A percentile compares a stretch with the other conserved stretches of the same genome.
These are phyloP conservation scores for Aspergillus carlsbadensis DNA, from an alignment of 495 filamentous ascomycete genomes.

Conservation along the genomic window DNA sequence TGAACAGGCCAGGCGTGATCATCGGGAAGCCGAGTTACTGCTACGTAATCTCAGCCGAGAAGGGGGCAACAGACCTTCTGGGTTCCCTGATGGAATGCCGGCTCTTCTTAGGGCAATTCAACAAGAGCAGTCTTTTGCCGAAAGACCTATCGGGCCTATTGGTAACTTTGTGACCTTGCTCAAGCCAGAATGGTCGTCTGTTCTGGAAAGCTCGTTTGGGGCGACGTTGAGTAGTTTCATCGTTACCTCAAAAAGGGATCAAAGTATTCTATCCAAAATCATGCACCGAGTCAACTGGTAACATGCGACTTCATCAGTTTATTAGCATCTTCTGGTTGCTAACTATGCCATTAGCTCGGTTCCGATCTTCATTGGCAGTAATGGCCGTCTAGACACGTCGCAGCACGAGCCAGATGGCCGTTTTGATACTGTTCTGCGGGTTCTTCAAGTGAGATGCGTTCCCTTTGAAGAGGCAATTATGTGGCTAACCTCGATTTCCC, in stretches of 20 bases:
- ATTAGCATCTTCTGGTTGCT: conserved; percentile 20
- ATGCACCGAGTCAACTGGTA: conserved; percentile 62
- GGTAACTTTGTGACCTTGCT: conserved; percentile 71
- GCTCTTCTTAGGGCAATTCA: conserved; percentile 65
- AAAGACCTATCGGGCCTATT: conserved; percentile 80
- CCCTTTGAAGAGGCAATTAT: background rate
- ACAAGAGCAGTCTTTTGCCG: conserved; percentile 61
- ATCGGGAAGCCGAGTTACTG: conserved; percentile 42
- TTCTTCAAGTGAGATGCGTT: conserved; percentile 56
- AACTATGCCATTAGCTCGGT: conserved; percentile 37
- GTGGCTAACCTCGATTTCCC: conserved; percentile 14
- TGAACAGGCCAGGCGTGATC: conserved; percentile 33
- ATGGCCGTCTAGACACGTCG: conserved; percentile 56
- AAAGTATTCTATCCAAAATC: conserved; percentile 56
- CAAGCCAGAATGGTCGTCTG: conserved; percentile 79
- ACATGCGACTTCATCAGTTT: conserved; percentile 6
- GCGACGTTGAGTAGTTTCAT: conserved; percentile 68
- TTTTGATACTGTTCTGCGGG: conserved; percentile 74
- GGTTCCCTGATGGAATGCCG: conserved; percentile 62
- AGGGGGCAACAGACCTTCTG: conserved; percentile 47
- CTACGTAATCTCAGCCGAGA: conserved; percentile 52
- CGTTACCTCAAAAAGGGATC: conserved; percentile 72
- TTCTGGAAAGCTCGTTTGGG: conserved; percentile 74
- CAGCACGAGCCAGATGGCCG: conserved; percentile 68
- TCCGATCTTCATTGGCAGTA: conserved; percentile 66